These are phyloP conservation scores for Przewalskia tangutica DNA, from an alignment of 257 asterid genomes.

Conservation along the genomic window DNA sequence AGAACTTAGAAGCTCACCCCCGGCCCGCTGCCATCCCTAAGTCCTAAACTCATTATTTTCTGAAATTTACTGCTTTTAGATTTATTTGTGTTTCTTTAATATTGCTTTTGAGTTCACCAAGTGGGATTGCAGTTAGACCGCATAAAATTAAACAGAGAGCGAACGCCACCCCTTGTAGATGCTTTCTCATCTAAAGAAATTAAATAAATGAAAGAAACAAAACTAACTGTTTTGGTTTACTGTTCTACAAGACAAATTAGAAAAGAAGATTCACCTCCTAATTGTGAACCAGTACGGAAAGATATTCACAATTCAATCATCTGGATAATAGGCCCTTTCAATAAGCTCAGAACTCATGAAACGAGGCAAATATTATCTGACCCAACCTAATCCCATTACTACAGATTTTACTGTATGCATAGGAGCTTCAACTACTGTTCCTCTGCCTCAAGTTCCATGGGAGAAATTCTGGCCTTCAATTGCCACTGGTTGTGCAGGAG, in stretches of 20 bases:
- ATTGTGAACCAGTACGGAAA: not conserved
- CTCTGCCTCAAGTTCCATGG: constrained; percentile 13
- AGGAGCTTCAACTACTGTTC: not conserved
- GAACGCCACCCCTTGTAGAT: not conserved
- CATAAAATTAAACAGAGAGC: not conserved
- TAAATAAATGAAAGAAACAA: not conserved
- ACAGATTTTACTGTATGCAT: not conserved
- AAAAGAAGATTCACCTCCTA: not conserved
- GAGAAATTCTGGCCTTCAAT: constrained; percentile 8
- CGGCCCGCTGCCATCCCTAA: too few species aligned
- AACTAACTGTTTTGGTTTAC: not conserved
- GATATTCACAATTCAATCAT: not conserved
- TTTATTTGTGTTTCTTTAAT: too few species aligned
- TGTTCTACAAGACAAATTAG: not conserved
- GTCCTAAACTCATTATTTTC: too few species aligned
- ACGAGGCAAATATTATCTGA: not conserved
- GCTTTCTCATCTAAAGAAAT: not conserved
- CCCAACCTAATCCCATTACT: not conserved
- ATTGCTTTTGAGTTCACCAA: too few species aligned
- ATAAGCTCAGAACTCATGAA: not conserved
- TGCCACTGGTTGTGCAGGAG: constrained; percentile 14
- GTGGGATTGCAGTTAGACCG: too few species aligned
- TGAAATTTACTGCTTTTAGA: too few species aligned
- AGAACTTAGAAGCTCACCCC: too few species aligned
- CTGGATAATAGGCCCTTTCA: not conserved